Conservation (phyloP, 305 asterid genomes). For the Solanum chacoense region DNA sequence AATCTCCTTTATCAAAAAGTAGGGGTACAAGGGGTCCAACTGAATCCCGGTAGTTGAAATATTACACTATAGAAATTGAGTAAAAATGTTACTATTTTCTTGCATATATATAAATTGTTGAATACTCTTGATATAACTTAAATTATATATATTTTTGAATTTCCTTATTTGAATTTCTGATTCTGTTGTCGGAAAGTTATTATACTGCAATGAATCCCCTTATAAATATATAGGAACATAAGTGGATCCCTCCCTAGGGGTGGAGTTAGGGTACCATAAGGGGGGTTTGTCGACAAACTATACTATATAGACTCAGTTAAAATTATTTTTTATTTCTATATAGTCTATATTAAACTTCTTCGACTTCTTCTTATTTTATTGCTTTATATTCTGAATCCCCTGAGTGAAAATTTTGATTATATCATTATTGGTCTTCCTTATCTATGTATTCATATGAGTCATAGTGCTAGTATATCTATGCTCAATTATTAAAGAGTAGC, state of each 20-base stretch:
- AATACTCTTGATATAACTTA: no score
- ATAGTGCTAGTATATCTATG: neutral
- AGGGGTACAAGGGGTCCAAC: neutral
- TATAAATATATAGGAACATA: neutral
- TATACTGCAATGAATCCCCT: neutral
- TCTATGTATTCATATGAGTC: neutral
- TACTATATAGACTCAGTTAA: neutral
- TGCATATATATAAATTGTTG: neutral
- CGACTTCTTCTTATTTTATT: neutral
- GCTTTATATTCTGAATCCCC: neutral
- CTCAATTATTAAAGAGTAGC: neutral
- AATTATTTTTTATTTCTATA: neutral
- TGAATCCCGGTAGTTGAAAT: no score
- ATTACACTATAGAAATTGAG: neutral
- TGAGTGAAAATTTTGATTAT: no score
- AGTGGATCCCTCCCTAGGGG: neutral
- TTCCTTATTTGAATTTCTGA: neutral
- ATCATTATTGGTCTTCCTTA: fast-evolving
- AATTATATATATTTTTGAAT: no score
- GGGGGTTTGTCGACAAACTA: neutral
- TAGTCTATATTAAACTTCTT: neutral
- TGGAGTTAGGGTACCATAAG: neutral
- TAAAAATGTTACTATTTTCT: no score
- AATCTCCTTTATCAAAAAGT: neutral
- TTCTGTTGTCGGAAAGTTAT: neutral